Evolutionary conservation across 2,329 filamentous ascomycete genomes (phyloP).

Genomic region (Colletotrichum australisinense): DNA sequence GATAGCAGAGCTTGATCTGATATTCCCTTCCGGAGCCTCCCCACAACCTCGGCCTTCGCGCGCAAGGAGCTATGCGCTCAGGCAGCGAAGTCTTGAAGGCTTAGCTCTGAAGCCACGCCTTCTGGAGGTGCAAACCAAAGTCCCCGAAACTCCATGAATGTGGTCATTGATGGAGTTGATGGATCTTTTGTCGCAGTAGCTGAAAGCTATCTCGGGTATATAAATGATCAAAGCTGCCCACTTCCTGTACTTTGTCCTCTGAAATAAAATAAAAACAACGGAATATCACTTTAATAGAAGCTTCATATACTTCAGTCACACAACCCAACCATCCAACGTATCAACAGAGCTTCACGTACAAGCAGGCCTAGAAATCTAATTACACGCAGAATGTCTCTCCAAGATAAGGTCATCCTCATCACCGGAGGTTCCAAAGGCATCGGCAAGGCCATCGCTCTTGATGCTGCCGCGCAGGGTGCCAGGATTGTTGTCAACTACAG

Average conservation of each 20-base stretch:
- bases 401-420: conserved; percentile 59
- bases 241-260: too few relatives aligned
- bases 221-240: neutral
- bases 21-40: neutral
- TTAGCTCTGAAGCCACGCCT: neutral
- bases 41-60: conserved; percentile 26
- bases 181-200: too few relatives aligned
- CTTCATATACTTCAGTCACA: neutral
- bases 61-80: neutral
- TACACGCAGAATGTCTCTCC: conserved; percentile 43
- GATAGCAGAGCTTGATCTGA: too few relatives aligned
- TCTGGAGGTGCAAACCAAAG: neutral
- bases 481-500: conserved; percentile 70
- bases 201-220: neutral
- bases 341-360: neutral
- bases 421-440: conserved; percentile 70
- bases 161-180: neutral
- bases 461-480: conserved; percentile 66
- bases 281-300: neutral
- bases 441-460: conserved; percentile 67
- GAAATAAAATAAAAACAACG: too few relatives aligned
- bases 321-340: neutral
- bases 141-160: neutral
- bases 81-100: neutral
- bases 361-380: neutral